Evolutionary conservation across 106 monocot genomes (phyloP).

Genomic region (Acanthochlamys bracteata): DNA sequence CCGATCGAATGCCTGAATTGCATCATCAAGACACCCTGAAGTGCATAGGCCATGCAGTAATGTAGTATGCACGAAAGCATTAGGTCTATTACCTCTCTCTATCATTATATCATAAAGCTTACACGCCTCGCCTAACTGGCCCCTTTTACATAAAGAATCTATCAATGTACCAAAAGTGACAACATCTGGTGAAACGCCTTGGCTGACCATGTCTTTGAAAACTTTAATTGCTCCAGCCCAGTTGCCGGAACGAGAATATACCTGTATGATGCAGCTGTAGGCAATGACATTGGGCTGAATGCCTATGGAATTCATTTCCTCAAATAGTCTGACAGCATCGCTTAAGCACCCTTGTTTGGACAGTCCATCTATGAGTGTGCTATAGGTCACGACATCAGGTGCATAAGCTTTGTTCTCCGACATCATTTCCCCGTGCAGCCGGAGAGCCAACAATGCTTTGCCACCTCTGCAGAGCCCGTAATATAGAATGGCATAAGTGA

Average conservation of each 20-base stretch:
- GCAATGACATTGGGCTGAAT: background rate
- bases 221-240: background rate
- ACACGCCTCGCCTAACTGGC: too few species aligned
- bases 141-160: too few species aligned
- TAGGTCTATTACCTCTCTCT: too few species aligned
- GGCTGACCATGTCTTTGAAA: background rate
- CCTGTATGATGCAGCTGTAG: background rate
- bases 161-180: background rate
- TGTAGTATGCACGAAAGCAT: too few species aligned
- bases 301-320: background rate
- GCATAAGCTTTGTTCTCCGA: background rate
- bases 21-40: too few species aligned
- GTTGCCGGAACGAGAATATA: background rate
- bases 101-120: too few species aligned
- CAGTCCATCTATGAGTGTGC: background rate
- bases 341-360: background rate
- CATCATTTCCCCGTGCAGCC: background rate
- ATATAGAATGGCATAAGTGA: background rate
- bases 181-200: background rate
- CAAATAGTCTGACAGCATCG: background rate
- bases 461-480: background rate
- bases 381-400: constrained; percentile 2
- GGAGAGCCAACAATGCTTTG: background rate
- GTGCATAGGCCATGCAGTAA: too few species aligned
- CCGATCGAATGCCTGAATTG: too few species aligned